A percentile compares a stretch with the other conserved stretches of the same genome.
These are phyloP conservation scores for Diplotaxis tenuifolia DNA, from an alignment of 345 rosid species.

Conservation along the genomic window DNA sequence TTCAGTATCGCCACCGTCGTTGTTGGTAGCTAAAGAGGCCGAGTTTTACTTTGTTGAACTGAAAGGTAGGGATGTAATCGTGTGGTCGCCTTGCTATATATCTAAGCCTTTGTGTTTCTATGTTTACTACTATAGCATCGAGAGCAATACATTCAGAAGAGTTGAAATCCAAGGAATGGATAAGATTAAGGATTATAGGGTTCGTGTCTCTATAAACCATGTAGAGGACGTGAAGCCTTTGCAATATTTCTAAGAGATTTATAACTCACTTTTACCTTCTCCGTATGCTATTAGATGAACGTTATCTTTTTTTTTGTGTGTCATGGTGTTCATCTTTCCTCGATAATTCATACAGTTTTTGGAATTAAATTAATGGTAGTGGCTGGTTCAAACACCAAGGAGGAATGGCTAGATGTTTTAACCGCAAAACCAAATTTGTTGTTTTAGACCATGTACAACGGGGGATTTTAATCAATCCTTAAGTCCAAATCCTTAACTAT, in stretches of 20 bases:
- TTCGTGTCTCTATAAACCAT: not conserved
- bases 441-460: too few relatives aligned
- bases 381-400: too few relatives aligned
- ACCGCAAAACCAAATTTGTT: too few relatives aligned
- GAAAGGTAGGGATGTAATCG: not conserved
- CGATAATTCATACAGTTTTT: too few relatives aligned
- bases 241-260: not conserved
- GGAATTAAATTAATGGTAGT: too few relatives aligned
- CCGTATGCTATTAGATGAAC: too few relatives aligned
- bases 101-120: not conserved
- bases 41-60: not conserved
- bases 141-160: not conserved
- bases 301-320: too few relatives aligned
- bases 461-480: too few relatives aligned
- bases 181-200: not conserved
- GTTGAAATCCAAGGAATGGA: not conserved
- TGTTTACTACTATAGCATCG: not conserved
- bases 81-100: not conserved
- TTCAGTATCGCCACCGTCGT: not conserved
- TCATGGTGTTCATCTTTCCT: too few relatives aligned
- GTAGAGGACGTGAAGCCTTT: not conserved
- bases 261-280: too few relatives aligned
- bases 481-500: too few relatives aligned
- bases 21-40: not conserved
- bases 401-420: too few relatives aligned